Conservation (phyloP, 2,329 filamentous ascomycete genomes). For the Colletotrichum horii region DNA sequence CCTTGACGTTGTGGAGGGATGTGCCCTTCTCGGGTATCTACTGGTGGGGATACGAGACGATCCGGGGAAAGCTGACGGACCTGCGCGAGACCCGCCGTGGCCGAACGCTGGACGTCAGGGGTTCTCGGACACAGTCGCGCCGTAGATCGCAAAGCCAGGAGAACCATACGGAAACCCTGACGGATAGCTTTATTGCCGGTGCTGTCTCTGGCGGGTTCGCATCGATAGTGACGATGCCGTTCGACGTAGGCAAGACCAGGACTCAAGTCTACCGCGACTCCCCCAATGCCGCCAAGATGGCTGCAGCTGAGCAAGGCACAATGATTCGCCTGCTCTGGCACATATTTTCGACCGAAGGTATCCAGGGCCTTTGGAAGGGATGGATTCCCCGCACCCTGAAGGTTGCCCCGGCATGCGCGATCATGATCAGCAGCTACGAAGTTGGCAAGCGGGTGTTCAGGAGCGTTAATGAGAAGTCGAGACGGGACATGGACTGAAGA, state of each 20-base stretch:
- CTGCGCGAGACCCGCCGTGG: conserved; percentile 61
- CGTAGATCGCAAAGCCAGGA: conserved; percentile 67
- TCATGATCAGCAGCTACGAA: conserved; percentile 99
- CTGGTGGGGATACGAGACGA: conserved; percentile 96
- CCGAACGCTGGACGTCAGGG: conserved; percentile 40
- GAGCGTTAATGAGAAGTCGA: conserved; percentile 67
- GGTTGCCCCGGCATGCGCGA: conserved; percentile 94
- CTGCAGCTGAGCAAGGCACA: conserved; percentile 73
- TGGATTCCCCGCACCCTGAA: conserved; percentile 93
- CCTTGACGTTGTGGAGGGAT: conserved; percentile 92
- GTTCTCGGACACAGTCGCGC: conserved; percentile 46
- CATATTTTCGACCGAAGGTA: conserved; percentile 86
- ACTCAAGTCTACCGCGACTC: conserved; percentile 81
- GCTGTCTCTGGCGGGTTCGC: conserved; percentile 83
- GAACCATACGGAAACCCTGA: conserved; percentile 77
- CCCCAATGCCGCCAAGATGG: conserved; percentile 36
- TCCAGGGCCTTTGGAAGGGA: conserved; percentile 82
- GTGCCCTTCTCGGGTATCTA: conserved; percentile 97
- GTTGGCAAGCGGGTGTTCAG: conserved; percentile 89
- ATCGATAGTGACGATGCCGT: conserved; percentile 89
- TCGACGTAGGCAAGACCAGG: conserved; percentile 96
- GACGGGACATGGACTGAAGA: conserved; percentile 8
- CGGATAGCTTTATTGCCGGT: conserved; percentile 89
- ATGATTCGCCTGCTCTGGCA: conserved; percentile 89
- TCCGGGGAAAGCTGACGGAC: conserved; percentile 74